Evolutionary conservation across 2,329 filamentous ascomycete genomes (phyloP), one percentile per base, ranked within the genome.

Genomic region (Colletotrichum brevisporum): DNA sequence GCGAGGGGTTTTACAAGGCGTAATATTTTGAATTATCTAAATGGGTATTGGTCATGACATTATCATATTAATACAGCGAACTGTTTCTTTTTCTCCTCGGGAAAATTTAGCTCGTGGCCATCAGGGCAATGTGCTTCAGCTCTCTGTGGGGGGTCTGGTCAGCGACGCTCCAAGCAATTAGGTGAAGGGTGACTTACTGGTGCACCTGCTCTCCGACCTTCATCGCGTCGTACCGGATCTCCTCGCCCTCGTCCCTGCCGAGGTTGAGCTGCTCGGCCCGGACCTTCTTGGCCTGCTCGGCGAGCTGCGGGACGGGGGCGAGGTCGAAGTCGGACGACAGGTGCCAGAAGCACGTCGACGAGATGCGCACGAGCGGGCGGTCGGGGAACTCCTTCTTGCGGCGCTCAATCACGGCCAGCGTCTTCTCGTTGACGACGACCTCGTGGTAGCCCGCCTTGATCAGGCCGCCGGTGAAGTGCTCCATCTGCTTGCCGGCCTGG

Each of bases 381-480:
- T 85, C 83, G 0, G 86, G 85, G 12, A 78, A 73, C 50, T 83
- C 78, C 0, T 47, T 60, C 62, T 76, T 79, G 47, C 88, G 82
- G 58, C 75, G 75, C 70, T 81, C 81, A 4, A 89, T 82, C 2
- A 83, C 82, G 13, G 80, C 80, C 2, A 87, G 68, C 0, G 88
- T 90, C 71, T 79, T 77, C 8, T 85, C 82, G 75, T 85, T 89
- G 69, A 90, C 85, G 2, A 88, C 85, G 0, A 90, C 88, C 80
- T 90, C 88, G 78, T 90, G 88, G 78, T 82, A 90, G 4, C 88
- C 88, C 1, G 88, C 88, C 76, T 89, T 89, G 77, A 90, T 81
- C 41, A 90, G 83, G 0, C 88, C 88, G 56, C 88, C 88, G 0
- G 88, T 89, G 58, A 88, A 77, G 78, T 90, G 85, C 81, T 90